These are phyloP conservation scores for Umbellularia californica DNA, from an alignment of 164 flowering plant genomes.

Conservation along the genomic window DNA sequence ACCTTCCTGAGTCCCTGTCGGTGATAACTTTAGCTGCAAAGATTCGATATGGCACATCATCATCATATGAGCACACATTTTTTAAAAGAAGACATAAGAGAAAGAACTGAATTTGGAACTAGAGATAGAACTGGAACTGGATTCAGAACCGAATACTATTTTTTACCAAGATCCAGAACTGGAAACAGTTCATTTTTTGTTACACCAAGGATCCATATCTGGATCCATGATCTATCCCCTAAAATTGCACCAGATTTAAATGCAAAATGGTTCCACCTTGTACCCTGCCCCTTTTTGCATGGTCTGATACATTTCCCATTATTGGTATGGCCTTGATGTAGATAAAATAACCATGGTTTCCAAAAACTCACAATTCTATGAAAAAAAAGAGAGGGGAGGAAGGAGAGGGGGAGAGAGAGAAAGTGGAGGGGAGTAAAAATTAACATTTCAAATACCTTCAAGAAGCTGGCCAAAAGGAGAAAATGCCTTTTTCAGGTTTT, in stretches of 20 bases:
- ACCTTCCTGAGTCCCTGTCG: slow-evolving; percentile 66
- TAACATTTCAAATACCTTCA: slow-evolving; percentile 45
- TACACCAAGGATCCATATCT: too few relatives aligned
- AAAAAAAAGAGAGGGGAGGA: not conserved
- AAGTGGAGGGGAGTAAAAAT: too few relatives aligned
- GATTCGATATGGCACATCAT: not conserved
- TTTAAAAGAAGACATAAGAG: not conserved
- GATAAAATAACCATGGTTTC: not conserved
- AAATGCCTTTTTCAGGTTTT: slow-evolving; percentile 70
- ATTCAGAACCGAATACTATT: too few relatives aligned
- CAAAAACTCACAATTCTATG: not conserved
- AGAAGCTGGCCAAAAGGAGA: slow-evolving; percentile 65
- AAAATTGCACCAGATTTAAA: too few relatives aligned
- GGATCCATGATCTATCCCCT: too few relatives aligned
- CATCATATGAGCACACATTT: not conserved
- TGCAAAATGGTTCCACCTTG: too few relatives aligned
- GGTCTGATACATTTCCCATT: too few relatives aligned
- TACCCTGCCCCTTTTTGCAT: too few relatives aligned
- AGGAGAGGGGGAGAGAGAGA: too few relatives aligned
- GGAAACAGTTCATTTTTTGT: too few relatives aligned
- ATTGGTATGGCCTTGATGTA: not conserved
- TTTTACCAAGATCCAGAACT: too few relatives aligned
- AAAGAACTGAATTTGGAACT: too few relatives aligned
- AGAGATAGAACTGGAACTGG: not conserved
- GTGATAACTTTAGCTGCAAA: slow-evolving; percentile 62